These are phyloP conservation scores for Neurospora africana DNA, from an alignment of 495 filamentous ascomycete species.

Conservation along the genomic window DNA sequence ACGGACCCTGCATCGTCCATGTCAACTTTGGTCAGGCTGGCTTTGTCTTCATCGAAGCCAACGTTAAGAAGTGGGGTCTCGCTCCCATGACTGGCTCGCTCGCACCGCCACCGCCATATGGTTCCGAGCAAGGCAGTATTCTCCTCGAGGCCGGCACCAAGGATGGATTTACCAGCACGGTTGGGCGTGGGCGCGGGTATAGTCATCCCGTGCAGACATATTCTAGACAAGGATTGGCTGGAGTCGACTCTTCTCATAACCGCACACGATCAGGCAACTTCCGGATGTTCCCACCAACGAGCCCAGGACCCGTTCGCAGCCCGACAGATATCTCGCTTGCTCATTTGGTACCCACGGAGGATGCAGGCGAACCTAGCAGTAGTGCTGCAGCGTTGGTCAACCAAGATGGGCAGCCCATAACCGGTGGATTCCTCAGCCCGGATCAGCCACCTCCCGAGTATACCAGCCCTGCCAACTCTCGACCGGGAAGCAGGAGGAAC, in stretches of 20 bases:
- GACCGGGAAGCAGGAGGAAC: conserved; percentile 35
- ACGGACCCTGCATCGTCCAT: conserved; percentile 82
- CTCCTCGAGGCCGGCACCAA: conserved; percentile 71
- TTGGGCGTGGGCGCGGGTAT: conserved; percentile 40
- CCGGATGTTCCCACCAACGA: conserved; percentile 59
- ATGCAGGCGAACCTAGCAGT: conserved; percentile 64
- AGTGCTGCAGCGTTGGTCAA: conserved; percentile 28
- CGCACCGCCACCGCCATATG: conserved; percentile 91
- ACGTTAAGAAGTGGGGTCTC: conserved; percentile 98
- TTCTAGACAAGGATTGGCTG: conserved; percentile 16
- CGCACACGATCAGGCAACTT: conserved; percentile 51
- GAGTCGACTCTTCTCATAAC: conserved; percentile 33
- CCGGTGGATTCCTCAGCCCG: conserved; percentile 23
- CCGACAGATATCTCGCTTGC: conserved; percentile 97
- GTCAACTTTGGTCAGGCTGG: conserved; percentile 97
- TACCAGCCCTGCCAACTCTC: conserved; percentile 52
- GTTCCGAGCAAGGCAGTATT: conserved; percentile 91
- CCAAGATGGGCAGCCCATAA: conserved; percentile 25
- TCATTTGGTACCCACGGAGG: conserved; percentile 58
- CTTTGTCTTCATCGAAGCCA: conserved; percentile 97
- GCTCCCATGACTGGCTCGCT: conserved; percentile 92
- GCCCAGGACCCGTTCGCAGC: conserved; percentile 79
- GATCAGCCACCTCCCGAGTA: conserved; percentile 59
- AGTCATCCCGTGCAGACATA: conserved; percentile 37
- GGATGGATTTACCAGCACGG: conserved; percentile 50